Percentiles rank a stretch among this genome's conserved stretches.
Conservation (phyloP, 1,139 yeast genomes). For the Trichomonascaceae sp. region DNA sequence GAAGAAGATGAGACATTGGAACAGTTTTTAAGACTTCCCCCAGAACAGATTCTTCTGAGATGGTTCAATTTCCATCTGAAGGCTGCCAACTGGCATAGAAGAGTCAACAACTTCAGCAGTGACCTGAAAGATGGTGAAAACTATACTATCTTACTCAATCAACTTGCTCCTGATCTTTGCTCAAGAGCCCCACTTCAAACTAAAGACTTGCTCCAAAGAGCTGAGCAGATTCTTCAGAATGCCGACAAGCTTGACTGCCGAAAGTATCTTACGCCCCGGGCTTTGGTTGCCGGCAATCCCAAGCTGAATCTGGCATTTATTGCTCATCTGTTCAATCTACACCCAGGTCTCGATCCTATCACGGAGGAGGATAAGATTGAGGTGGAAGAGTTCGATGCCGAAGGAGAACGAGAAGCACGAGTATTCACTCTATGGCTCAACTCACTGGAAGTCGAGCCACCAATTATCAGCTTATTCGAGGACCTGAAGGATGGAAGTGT, state of each 20-base stretch:
- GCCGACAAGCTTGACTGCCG: slow-evolving; percentile 92
- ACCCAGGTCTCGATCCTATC: slow-evolving; percentile 94
- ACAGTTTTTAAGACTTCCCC: slow-evolving; percentile 92
- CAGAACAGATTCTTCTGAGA: slow-evolving; percentile 92
- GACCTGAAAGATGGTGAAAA: slow-evolving; percentile 95
- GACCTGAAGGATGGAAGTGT: slow-evolving; percentile 92
- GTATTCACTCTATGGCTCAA: slow-evolving; percentile 97
- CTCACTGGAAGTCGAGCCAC: slow-evolving; percentile 92
- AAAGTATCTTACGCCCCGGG: slow-evolving; percentile 88
- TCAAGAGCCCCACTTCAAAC: slow-evolving; percentile 77
- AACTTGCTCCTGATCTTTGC: slow-evolving; percentile 79
- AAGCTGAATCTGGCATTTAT: slow-evolving; percentile 94
- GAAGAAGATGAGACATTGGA: slow-evolving; percentile 97
- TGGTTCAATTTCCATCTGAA: slow-evolving; percentile 97
- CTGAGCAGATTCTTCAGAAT: slow-evolving; percentile 74
- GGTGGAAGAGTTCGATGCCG: slow-evolving; percentile 89
- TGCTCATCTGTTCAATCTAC: slow-evolving; percentile 91
- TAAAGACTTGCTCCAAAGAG: slow-evolving; percentile 64
- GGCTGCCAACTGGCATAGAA: slow-evolving; percentile 86
- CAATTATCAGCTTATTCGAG: slow-evolving; percentile 85
- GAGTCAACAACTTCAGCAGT: slow-evolving; percentile 75
- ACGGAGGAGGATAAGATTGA: slow-evolving; percentile 88
- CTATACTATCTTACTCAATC: slow-evolving; percentile 82
- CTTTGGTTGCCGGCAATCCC: slow-evolving; percentile 94
- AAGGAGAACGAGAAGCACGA: slow-evolving; percentile 98